A percentile compares a stretch with the other conserved stretches of the same genome.
Evolutionary conservation across 2,329 filamentous ascomycete genomes (phyloP).

Genomic region (Alternaria sp.): DNA sequence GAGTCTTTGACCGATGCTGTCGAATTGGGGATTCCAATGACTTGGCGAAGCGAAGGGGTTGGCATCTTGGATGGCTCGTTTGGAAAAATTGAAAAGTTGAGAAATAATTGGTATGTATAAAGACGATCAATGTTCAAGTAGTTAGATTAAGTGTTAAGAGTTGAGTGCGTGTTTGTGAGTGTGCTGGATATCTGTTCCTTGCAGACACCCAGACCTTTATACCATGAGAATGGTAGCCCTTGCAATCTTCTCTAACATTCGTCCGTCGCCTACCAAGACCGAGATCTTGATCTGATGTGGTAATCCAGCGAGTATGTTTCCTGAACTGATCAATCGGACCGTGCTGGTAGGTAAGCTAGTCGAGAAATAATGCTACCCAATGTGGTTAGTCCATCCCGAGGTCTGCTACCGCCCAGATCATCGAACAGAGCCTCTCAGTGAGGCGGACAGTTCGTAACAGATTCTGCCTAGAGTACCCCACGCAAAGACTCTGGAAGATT

Average conservation of each 20-base stretch:
- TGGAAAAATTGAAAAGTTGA: background rate
- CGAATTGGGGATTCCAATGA: background rate
- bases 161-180: background rate
- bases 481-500: background rate
- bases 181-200: background rate
- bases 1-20: conserved; percentile 2
- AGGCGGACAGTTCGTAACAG: background rate
- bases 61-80: background rate
- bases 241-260: background rate
- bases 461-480: background rate
- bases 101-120: background rate
- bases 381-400: background rate
- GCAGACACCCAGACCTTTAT: background rate
- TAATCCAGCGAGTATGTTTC: conserved; percentile 2
- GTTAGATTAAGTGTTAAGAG: background rate
- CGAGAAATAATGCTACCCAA: conserved; percentile 1
- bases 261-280: background rate
- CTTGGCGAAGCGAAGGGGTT: conserved; percentile 1
- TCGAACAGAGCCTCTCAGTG: background rate
- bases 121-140: background rate
- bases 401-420: background rate
- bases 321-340: background rate
- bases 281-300: background rate
- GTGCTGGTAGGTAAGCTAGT: background rate
- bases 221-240: background rate